Evolutionary conservation across 306 rosid genomes (phyloP).

Genomic region (Vigna hirtella): DNA sequence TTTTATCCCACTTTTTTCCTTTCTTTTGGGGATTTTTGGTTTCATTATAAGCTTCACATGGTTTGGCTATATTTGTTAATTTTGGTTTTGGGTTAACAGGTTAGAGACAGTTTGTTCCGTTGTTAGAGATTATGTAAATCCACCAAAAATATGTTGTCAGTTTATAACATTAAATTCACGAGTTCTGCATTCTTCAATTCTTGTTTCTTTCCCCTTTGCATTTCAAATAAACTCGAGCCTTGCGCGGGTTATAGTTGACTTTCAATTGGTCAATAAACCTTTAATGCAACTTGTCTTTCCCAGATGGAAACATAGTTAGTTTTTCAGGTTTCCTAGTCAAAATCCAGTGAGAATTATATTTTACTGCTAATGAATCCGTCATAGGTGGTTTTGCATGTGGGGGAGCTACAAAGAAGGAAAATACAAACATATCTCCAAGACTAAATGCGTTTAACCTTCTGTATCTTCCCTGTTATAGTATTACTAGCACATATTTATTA

Average conservation of each 20-base stretch:
- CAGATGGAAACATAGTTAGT: background rate
- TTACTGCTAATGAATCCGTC: slow-evolving; percentile 42
- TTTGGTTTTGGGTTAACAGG: slow-evolving; percentile 45
- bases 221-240: slow-evolving; percentile 19
- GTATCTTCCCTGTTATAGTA: slow-evolving; percentile 35
- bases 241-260: slow-evolving; percentile 13
- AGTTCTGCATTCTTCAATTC: slow-evolving; percentile 29
- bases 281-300: background rate
- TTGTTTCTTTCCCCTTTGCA: slow-evolving; percentile 14
- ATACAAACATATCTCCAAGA: slow-evolving; percentile 38
- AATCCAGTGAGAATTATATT: slow-evolving; percentile 36
- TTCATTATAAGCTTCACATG: slow-evolving; percentile 46
- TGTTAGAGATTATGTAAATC: slow-evolving; percentile 60
- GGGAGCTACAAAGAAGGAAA: slow-evolving; percentile 41
- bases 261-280: slow-evolving; percentile 18
- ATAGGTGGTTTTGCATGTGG: slow-evolving; percentile 59
- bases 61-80: slow-evolving; percentile 52
- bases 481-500: slow-evolving; percentile 18
- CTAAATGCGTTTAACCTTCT: slow-evolving; percentile 41
- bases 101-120: slow-evolving; percentile 42
- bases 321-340: slow-evolving; percentile 17
- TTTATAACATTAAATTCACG: slow-evolving; percentile 43
- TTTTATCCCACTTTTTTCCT: background rate
- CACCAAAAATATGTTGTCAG: slow-evolving; percentile 48
- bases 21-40: slow-evolving; percentile 32